Conservation (phyloP, 805 yeast genomes). For the Lachancea sp. region DNA sequence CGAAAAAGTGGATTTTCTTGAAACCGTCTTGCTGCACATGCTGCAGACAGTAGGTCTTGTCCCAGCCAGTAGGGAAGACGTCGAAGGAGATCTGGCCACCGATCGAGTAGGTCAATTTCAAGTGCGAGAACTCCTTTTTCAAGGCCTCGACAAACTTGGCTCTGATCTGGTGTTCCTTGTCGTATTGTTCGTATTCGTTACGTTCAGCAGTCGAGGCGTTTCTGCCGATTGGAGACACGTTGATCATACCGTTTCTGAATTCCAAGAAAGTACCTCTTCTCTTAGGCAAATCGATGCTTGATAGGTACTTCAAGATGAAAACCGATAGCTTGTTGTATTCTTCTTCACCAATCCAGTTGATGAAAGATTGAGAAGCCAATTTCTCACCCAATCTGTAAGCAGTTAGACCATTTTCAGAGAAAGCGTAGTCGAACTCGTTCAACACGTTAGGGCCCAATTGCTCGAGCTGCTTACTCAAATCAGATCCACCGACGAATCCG, state of each 20-base stretch:
- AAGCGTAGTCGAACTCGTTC: conserved; percentile 86
- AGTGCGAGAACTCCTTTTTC: conserved; percentile 74
- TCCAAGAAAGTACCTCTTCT: conserved; percentile 99
- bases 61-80: conserved; percentile 99
- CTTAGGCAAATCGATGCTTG: conserved; percentile 84
- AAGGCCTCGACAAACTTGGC: conserved; percentile 77
- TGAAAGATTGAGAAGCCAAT: conserved; percentile 90
- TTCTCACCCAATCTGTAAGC: conserved; percentile 89
- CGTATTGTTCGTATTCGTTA: conserved; percentile 83
- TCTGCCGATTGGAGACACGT: conserved; percentile 97
- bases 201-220: conserved; percentile 94
- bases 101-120: conserved; percentile 87
- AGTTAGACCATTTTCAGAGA: conserved; percentile 95
- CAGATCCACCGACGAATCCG: conserved; percentile 98
- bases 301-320: conserved; percentile 77
- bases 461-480: conserved; percentile 88
- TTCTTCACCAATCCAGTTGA: conserved; percentile 91
- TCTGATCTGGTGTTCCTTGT: conserved; percentile 75
- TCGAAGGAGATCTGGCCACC: conserved; percentile 99
- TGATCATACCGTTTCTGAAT: conserved; percentile 99
- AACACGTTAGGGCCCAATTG: conserved; percentile 82
- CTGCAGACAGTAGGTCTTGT: conserved; percentile 94
- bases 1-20: conserved; percentile 90
- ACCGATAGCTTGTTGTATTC: conserved; percentile 83
- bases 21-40: conserved; percentile 85